A percentile compares a stretch with the other conserved stretches of the same genome.
Conservation (phyloP, 2,329 filamentous ascomycete species). For the Cryphonectria parasitica region DNA sequence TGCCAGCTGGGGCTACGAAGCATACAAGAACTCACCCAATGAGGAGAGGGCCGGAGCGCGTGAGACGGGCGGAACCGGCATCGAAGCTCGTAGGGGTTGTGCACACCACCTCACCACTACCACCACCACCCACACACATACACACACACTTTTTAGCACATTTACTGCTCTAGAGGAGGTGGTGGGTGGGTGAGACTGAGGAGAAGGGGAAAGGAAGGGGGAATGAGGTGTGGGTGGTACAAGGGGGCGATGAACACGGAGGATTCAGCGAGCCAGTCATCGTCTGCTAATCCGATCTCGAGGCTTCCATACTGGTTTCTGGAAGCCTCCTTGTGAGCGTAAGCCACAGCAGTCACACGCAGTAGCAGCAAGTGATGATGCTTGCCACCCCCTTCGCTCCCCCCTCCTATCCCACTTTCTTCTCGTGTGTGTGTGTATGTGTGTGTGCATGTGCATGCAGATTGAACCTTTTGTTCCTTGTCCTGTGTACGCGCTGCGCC, state of each 20-base stretch:
- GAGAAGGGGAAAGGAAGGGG: background rate
- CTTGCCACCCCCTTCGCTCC: background rate
- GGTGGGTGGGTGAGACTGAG: constrained; percentile 1
- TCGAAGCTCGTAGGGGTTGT: background rate
- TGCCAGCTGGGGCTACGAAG: background rate
- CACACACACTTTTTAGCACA: background rate
- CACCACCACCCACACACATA: too few relatives aligned
- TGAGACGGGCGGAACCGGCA: constrained; percentile 14
- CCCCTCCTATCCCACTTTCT: background rate
- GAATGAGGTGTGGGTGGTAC: constrained; percentile 6
- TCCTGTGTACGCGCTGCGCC: background rate
- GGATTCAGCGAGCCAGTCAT: background rate
- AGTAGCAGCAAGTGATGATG: background rate
- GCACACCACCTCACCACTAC: background rate
- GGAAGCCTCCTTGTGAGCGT: background rate
- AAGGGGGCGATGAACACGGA: background rate
- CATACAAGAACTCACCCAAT: background rate
- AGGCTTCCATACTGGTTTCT: constrained; percentile 8
- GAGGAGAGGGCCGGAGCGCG: background rate
- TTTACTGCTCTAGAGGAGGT: background rate
- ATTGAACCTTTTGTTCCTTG: background rate
- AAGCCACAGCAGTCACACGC: background rate
- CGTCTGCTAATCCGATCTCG: background rate
- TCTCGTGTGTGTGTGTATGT: background rate
- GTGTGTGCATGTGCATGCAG: too few relatives aligned